Evolutionary conservation across 2,329 filamentous ascomycete genomes (phyloP).

Genomic region (Tolypocladium paradoxum): DNA sequence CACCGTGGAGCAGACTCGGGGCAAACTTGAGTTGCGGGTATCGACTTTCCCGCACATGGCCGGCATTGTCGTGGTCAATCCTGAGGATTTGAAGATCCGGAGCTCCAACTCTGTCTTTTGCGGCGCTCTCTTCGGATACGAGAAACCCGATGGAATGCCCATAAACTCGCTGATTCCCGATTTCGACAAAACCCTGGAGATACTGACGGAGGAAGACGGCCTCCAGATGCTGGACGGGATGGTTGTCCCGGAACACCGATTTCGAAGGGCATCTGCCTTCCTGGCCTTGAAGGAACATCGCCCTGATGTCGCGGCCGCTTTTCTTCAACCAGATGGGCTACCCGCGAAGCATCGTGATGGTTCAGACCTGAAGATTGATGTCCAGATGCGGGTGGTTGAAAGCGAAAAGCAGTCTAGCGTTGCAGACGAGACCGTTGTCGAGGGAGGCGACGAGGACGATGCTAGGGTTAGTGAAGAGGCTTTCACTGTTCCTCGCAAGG

Average conservation of each 20-base stretch:
- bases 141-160: constrained; percentile 67
- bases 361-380: constrained; percentile 82
- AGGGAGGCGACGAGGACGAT: constrained; percentile 46
- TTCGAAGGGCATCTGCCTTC: constrained; percentile 77
- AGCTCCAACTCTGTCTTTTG: constrained; percentile 95
- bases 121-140: constrained; percentile 80
- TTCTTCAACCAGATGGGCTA: constrained; percentile 75
- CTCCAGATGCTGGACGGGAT: constrained; percentile 83
- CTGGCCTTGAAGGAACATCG: constrained; percentile 75
- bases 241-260: constrained; percentile 91
- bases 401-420: constrained; percentile 60
- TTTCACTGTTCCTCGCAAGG: constrained; percentile 45
- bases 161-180: constrained; percentile 75
- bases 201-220: constrained; percentile 79
- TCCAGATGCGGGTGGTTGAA: constrained; percentile 93
- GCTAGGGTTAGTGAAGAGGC: constrained; percentile 25
- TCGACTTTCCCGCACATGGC: constrained; percentile 97
- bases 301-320: constrained; percentile 65
- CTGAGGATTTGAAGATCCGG: constrained; percentile 65
- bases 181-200: constrained; percentile 73
- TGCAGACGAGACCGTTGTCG: constrained; percentile 53
- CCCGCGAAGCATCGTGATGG: constrained; percentile 83
- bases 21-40: constrained; percentile 63
- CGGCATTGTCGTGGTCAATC: constrained; percentile 87
- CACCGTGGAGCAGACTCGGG: constrained; percentile 63